Base-by-base conservation (phyloP, 1,139 yeast genomes). In the Yamadazyma mexicana region DNA sequence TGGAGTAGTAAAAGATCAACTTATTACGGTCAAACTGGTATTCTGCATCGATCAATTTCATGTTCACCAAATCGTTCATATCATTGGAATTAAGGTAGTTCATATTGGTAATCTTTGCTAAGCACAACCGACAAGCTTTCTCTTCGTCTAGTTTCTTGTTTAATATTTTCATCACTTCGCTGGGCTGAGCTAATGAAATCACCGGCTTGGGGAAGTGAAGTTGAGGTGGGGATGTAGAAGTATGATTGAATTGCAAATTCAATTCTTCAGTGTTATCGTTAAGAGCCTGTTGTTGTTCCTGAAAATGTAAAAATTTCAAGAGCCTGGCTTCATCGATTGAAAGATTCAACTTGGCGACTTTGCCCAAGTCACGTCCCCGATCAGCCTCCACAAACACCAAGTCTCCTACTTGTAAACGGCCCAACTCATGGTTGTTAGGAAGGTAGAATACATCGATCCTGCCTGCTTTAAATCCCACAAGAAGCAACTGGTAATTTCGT, bases 341-440 rank as follows among this genome's bases (percentile, higher is more conserved):
- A 22, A 91, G 77, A 44, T 77, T 73, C 47, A 86, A 73, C 49
- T 80, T 81, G 26, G 83, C 77, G 31, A 92, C 80, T 54, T 81
- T 79, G 17, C 97, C 98, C 48, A 92, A 67, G 64, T 92, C 98
- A 38, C 86, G 74, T 31, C 98, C 98, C 37, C 98, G 74, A 59
- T 92, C 98, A n/a, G 98, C 98, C 60, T 92, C 98, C 28, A 91
- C 96, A 49, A 91, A 83, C 11, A 92, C 96, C 56, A 89, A 74
- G 58, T 89, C 97, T 20, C 87, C 86, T 14, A 78, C 64, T 34
- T 74, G 68, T 29, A 65, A 50, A 29, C 50, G 45, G 20, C 43
- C 36, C 35, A 52, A 44, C 15, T 56, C 40, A 17, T 43, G 43
- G 46, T 56, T 52, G 16, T 66, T 63, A 2, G 91, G 83, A 12